Evolutionary conservation across 2,329 filamentous ascomycete genomes (phyloP).

Genomic region (Beauveria varroae): DNA sequence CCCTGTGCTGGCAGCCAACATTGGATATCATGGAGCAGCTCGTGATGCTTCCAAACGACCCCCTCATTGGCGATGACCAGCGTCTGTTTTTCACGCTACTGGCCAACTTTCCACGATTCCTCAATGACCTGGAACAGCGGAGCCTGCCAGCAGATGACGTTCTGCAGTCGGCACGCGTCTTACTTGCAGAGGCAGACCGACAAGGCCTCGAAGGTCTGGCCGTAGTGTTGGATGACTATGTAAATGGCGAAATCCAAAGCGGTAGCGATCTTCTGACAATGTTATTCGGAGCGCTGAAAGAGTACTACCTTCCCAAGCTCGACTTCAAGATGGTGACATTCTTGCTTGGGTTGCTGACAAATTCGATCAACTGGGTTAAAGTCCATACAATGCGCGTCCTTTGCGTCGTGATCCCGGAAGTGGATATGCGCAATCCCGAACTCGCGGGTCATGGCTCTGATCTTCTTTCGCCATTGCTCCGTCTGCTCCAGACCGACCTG

Average conservation of each 20-base stretch:
- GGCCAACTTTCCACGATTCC: conserved; percentile 82
- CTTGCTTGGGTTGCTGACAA: conserved; percentile 84
- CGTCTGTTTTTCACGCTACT: conserved; percentile 79
- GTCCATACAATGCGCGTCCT: conserved; percentile 88
- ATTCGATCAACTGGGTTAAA: conserved; percentile 83
- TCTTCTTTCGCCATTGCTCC: conserved; percentile 83
- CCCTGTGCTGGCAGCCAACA: conserved; percentile 69
- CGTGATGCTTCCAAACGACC: conserved; percentile 68
- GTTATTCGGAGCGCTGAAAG: conserved; percentile 64
- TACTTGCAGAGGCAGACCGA: conserved; percentile 65
- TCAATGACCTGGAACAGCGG: conserved; percentile 65
- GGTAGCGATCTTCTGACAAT: conserved; percentile 71
- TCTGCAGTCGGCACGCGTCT: conserved; percentile 56
- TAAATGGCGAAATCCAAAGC: conserved; percentile 56
- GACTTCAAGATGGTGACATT: conserved; percentile 85
- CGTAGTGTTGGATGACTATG: conserved; percentile 61
- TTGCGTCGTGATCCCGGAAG: conserved; percentile 74
- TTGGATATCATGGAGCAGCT: conserved; percentile 72
- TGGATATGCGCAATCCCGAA: conserved; percentile 88
- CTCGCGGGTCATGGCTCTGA: conserved; percentile 89
- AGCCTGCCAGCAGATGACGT: conserved; percentile 47
- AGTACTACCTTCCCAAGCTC: conserved; percentile 71
- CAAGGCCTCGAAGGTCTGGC: conserved; percentile 63
- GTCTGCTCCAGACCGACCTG: conserved; percentile 85
- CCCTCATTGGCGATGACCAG: conserved; percentile 73